Percentiles rank a stretch among this genome's conserved stretches.
phyloP scores from a whole-genome alignment of 129 eudicot genomes.

The Flaveria linearis region DNA sequence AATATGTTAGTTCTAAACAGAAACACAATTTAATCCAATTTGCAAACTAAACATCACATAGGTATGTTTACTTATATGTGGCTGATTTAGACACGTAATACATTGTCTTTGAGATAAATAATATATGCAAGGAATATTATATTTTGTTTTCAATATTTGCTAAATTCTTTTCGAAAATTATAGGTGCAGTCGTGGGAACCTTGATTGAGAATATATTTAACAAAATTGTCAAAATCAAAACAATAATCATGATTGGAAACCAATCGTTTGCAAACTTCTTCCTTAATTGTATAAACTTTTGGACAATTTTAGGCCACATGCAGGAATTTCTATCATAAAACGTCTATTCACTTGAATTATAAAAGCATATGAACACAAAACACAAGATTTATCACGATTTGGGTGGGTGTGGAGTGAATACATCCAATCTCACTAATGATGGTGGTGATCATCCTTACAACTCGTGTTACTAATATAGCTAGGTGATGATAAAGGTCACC shows the following conservation, averaged over 20 bases:
- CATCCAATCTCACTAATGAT: no score
- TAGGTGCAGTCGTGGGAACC: background rate
- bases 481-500: no score
- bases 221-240: slow-evolving; percentile 22
- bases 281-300: background rate
- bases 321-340: background rate
- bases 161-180: background rate
- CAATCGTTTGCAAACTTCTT: background rate
- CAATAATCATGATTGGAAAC: slow-evolving; percentile 21
- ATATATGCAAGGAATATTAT: background rate
- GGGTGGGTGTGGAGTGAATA: no score
- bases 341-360: background rate
- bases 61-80: background rate
- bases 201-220: slow-evolving; percentile 7
- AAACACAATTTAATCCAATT: no score
- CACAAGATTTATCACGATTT: no score
- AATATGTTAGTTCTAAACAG: no score
- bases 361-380: no score
- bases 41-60: no score
- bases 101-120: background rate
- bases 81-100: background rate
- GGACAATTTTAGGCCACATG: background rate
- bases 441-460: no score
- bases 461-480: no score
- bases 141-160: background rate